Percentiles rank a stretch among this genome's conserved stretches.
phyloP scores from a whole-genome alignment of 2,329 filamentous ascomycete genomes.

The Nothomitra cinnamomea region DNA sequence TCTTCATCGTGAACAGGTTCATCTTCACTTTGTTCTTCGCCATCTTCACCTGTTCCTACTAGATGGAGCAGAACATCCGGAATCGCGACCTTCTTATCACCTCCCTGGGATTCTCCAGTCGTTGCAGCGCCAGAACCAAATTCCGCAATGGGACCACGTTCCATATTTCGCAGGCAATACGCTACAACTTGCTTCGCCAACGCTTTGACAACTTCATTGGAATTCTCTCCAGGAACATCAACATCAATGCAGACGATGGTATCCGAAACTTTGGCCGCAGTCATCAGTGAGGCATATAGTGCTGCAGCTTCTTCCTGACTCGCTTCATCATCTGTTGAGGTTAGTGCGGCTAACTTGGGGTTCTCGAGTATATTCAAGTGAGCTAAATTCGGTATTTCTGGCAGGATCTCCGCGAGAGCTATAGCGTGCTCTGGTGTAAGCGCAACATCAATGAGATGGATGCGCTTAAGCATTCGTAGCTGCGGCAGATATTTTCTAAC shows the following conservation, averaged over 20 bases:
- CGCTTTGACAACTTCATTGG: conserved; percentile 82
- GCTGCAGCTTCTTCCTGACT: conserved; percentile 87
- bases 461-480: conserved; percentile 58
- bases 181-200: conserved; percentile 89
- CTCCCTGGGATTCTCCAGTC: conserved; percentile 23
- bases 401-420: conserved; percentile 73
- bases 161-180: conserved; percentile 84
- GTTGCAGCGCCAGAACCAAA: conserved; percentile 32
- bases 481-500: conserved; percentile 75
- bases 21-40: conserved; percentile 52
- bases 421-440: conserved; percentile 81
- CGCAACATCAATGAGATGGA: conserved; percentile 73
- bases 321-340: conserved; percentile 59
- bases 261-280: conserved; percentile 67
- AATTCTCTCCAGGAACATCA: conserved; percentile 63
- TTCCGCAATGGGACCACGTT: conserved; percentile 53
- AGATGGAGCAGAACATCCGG: conserved; percentile 78
- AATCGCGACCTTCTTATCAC: conserved; percentile 40
- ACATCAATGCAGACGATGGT: conserved; percentile 83
- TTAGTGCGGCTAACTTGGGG: conserved; percentile 48
- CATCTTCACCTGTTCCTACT: conserved; percentile 47
- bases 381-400: conserved; percentile 64
- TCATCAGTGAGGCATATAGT: conserved; percentile 78
- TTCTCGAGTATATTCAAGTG: conserved; percentile 84
- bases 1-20: conserved; percentile 71